Base-by-base conservation (phyloP, 208 protist genomes). In the Trypanosoma vivax region DNA sequence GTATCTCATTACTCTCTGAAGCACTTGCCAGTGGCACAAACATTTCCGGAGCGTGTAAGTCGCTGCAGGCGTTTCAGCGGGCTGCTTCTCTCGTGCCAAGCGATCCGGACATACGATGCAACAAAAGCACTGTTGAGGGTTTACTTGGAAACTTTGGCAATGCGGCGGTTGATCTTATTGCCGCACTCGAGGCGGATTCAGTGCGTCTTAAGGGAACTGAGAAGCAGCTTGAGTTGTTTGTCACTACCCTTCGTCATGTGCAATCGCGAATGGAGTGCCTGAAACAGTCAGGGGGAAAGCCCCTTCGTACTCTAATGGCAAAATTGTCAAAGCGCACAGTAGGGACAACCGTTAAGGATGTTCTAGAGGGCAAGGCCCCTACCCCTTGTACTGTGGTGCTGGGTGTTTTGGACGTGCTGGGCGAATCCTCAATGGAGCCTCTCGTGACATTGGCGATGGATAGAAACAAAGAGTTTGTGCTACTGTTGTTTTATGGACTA, bases 51-150 rank as follows among this genome's bases (percentile, higher is more conserved):
- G 62, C 78, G 16, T 69, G 72, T 30, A 53, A 65, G 39, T 71
- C 77, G 0, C 42, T 77, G 33, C 46, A 66, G 18, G 81, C 82
- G 24, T 86, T 93, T 61, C 70, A 61, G 60, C 82, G 88, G 61
- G 72, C 72, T 3, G 73, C 79, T 5, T 31, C 55, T 16, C 14
- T 53, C 21, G 37, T 24, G 4, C 60, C 60, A 6, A 45, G 64
- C 10, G 79, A 93, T 33, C 86, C 86, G 3, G 86, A 93, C 48
- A 57, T 90, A 27, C 65, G 72, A 24, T 93, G 74, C 63, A 93
- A 93, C 73, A 86, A 80, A 67, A 79, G 67, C 1, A 70, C 81
- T 9, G 58, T 93, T 30, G 77, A 89, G 45, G 76, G 79, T 18
- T 60, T 90, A 42, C 39, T 83, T 23, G 86, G 86, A 7, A 50